phyloP scores from a whole-genome alignment of 495 filamentous ascomycete genomes.

The Penicillium taxi region DNA sequence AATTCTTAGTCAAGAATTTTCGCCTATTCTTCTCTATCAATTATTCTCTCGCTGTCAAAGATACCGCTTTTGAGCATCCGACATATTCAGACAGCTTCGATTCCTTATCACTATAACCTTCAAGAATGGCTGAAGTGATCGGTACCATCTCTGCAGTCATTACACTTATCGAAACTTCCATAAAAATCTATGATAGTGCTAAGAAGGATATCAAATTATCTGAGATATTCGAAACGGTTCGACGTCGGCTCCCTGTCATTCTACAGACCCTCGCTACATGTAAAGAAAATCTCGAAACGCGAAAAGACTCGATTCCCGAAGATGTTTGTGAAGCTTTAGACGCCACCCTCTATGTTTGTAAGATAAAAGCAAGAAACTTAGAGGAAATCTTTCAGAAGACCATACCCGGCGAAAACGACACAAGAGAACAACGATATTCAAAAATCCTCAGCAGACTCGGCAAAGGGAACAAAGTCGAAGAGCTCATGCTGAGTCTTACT shows the following conservation, averaged over 20 bases:
- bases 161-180: neutral
- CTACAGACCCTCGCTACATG: neutral
- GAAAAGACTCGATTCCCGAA: no score
- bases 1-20: no score
- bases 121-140: no score
- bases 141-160: neutral
- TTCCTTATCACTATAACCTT: no score
- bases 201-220: neutral
- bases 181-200: neutral
- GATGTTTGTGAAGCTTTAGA: no score
- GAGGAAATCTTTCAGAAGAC: neutral
- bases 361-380: neutral
- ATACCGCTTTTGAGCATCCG: no score
- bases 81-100: no score
- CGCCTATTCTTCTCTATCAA: no score
- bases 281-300: no score
- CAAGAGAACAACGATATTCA: constrained; percentile 5
- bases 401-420: neutral
- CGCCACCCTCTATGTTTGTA: neutral
- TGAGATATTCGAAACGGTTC: neutral
- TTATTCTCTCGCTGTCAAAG: no score
- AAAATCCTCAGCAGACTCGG: constrained; percentile 8
- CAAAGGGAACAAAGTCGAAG: constrained; percentile 12
- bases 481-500: constrained; percentile 7
- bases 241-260: neutral